Percentiles rank a stretch among this genome's conserved stretches.
phyloP scores from a whole-genome alignment of 2,329 filamentous ascomycete species.

The Colletotrichum simmondsii region DNA sequence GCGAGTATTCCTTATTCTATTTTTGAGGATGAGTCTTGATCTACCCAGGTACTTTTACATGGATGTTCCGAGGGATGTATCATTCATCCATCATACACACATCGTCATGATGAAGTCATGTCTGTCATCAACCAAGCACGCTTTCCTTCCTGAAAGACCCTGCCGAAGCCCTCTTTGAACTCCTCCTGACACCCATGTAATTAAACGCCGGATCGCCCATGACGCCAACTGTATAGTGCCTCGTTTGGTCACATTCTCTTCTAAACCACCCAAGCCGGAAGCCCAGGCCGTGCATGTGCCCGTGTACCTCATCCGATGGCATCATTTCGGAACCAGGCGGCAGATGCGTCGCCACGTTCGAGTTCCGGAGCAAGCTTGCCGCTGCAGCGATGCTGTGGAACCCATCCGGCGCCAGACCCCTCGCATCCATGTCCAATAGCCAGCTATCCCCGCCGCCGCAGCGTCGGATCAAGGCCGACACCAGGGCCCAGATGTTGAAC shows the following conservation, averaged over 20 bases:
- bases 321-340: constrained; percentile 2
- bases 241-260: background rate
- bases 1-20: constrained; percentile 60
- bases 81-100: too few species aligned
- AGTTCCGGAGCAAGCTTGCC: background rate
- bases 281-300: background rate
- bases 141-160: background rate
- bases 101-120: background rate
- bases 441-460: background rate
- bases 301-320: constrained; percentile 2
- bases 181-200: background rate
- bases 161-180: background rate
- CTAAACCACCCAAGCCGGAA: constrained; percentile 22
- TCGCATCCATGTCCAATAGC: constrained; percentile 9
- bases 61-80: background rate
- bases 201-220: background rate
- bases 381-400: constrained; percentile 4
- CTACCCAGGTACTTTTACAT: background rate
- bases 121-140: background rate
- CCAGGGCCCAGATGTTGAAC: constrained; percentile 11
- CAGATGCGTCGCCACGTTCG: constrained; percentile 1
- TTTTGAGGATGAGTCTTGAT: constrained; percentile 44
- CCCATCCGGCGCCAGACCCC: constrained; percentile 6
- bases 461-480: background rate
- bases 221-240: constrained; percentile 6